Base-by-base conservation (phyloP, 805 yeast species). In the Metschnikowia continentalis region DNA sequence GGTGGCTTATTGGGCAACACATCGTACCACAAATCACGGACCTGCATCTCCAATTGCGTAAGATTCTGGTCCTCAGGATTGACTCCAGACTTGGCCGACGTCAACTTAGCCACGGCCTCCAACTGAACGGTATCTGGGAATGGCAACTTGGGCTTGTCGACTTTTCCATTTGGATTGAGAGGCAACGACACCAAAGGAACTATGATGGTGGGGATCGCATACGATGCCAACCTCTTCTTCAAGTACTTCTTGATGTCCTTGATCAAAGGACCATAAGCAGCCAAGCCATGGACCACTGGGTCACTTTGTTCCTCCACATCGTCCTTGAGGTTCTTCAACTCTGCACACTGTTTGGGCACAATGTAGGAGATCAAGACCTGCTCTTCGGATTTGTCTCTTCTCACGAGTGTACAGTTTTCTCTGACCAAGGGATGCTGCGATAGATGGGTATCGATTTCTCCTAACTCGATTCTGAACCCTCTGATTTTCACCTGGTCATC, bases 401-500 rank as follows among this genome's bases (percentile, higher is more conserved):
- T 82, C 15, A 94, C 98, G 51, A 94, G 75, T 1, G 99, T 94
- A 47, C 90, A 77, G 64, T 94, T 94, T 69, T 94, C 97, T 67
- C 98, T 83, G 46, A 94, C 96, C 55, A 83, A 72, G 2, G 94
- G 88, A 73, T 91, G 97, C 68, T 90, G 96, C 13, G 97, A 90
- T 54, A 94, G 81, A 66, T 94, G 96, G 14, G 99, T 94, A 68
- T 94, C 98, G 65, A 94, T 95, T 71, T 94, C 99, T 53, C 99
- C 99, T 50, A 94, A 77, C 72, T 94, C 99, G 56, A 94, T 95
- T 72, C 99, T 83, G 82, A 94, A 95, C 1, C 99, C 99, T 74
- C 99, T 84, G 59, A 94, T 94, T 70, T 94, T 94, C 54, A 94
- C 97, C 70, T 94, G 99, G 66, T 92, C 98, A 72, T 94, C 99